Evolutionary conservation across 163 green algal genomes (phyloP).

Genomic region (Prototheca wickerhamii): DNA sequence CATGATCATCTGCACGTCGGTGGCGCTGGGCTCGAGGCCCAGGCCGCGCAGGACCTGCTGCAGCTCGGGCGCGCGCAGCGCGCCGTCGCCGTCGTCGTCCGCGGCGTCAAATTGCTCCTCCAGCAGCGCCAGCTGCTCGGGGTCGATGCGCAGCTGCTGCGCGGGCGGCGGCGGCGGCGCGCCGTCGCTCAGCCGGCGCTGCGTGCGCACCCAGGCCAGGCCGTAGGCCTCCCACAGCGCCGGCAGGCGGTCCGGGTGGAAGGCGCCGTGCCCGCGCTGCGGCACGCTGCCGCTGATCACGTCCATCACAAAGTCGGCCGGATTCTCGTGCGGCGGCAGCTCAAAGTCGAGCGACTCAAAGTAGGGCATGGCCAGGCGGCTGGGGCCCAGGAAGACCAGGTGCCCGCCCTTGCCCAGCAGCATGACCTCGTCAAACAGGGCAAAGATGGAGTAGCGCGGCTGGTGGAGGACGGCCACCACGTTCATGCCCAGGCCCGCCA

Average conservation of each 20-base stretch:
- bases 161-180: background rate
- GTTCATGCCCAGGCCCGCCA: conserved; percentile 62
- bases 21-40: conserved; percentile 31
- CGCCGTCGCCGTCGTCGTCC: conserved; percentile 22
- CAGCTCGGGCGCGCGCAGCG: conserved; percentile 11
- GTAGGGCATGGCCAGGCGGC: conserved; percentile 50
- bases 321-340: conserved; percentile 65
- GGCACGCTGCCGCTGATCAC: conserved; percentile 53
- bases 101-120: conserved; percentile 29
- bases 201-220: conserved; percentile 26
- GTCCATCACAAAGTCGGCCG: conserved; percentile 70
- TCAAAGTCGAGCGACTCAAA: conserved; percentile 54
- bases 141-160: conserved; percentile 19
- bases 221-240: conserved; percentile 36
- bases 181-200: conserved; percentile 9
- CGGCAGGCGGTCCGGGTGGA: conserved; percentile 29
- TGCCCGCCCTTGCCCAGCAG: conserved; percentile 54
- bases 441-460: conserved; percentile 68
- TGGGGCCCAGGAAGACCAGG: conserved; percentile 60
- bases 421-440: conserved; percentile 67
- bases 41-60: conserved; percentile 22
- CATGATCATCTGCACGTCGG: conserved; percentile 29
- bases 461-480: conserved; percentile 70
- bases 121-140: conserved; percentile 39
- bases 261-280: conserved; percentile 12